Base-by-base conservation (phyloP, 805 yeast genomes). In the Wickerhamomyces bisporus region DNA sequence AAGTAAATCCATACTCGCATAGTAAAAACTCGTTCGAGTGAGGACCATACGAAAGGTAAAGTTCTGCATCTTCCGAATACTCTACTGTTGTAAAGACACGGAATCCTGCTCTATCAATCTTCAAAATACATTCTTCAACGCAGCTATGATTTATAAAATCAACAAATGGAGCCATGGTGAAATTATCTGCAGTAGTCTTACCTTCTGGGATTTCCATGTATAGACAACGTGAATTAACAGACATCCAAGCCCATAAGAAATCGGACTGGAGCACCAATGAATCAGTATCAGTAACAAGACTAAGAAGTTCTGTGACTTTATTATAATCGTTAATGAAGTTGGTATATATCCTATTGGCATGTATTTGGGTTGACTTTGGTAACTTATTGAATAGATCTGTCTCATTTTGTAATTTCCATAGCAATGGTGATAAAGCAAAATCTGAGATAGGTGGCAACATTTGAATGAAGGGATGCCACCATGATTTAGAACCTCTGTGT, bases 131-230 rank as follows among this genome's bases (percentile, higher is more conserved):
- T 44, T 76, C 79, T 30, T 69, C 73, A 3, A 54, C 52, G 4
- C 60, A 47, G 12, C 66, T 49, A 59, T 91, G 98, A 60, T 91
- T 93, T 36, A 91, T 64, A 56, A 86, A 84, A 62, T 91, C 98
- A 18, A 89, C 88, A 45, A 68, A 81, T 0, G 98, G 98, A 0
- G 91, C 97, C 75, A 91, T 64, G 2, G 98, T 86, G 64, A 91
- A 80, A 56, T 85, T 82, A 47, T 82, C 86, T 19, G 64, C 73
- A 3, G 55, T 53, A 14, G 66, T 62, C 40, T 71, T 70, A 26
- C 72, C 70, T 33, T 72, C 68, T 1, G 84, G 79, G 2, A 86
- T 60, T 3, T 73, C 70, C 80, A 81, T 79, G 57, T 87, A 89
- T 6, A 91, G 65, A 57, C 98, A 91, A 62, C 98, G 79, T 2